Evolutionary conservation across 2,329 filamentous ascomycete species (phyloP).

Genomic region (Aspergillus sp.): DNA sequence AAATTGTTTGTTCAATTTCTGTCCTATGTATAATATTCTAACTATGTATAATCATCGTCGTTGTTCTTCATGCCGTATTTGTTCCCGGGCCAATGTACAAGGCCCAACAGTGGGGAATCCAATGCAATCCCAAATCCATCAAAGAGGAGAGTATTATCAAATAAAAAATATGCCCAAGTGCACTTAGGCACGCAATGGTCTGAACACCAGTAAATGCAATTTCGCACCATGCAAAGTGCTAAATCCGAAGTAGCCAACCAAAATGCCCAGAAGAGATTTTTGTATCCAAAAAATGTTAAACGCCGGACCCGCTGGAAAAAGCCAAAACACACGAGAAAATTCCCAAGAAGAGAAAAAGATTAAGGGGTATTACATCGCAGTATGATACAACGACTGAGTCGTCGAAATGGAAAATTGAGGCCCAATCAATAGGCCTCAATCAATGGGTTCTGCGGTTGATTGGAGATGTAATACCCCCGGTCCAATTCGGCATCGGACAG

Average conservation of each 20-base stretch:
- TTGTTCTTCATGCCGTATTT: neutral
- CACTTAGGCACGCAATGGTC: slow-evolving; percentile 10
- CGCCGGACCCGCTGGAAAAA: slow-evolving; percentile 13
- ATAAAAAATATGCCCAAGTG: slow-evolving; percentile 14
- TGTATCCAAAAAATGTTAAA: slow-evolving; percentile 5
- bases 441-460: slow-evolving; percentile 43
- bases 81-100: neutral
- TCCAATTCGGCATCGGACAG: slow-evolving; percentile 44
- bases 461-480: slow-evolving; percentile 49
- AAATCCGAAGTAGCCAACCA: slow-evolving; percentile 5
- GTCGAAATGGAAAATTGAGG: slow-evolving; percentile 9
- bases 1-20: neutral
- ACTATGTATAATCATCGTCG: slow-evolving; percentile 7
- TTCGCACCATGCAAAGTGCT: slow-evolving; percentile 3
- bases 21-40: slow-evolving; percentile 1
- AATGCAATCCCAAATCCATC: slow-evolving; percentile 2
- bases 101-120: slow-evolving; percentile 11
- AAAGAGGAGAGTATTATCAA: slow-evolving; percentile 9
- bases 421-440: slow-evolving; percentile 50
- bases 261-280: slow-evolving; percentile 1
- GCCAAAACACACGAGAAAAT: slow-evolving; percentile 7
- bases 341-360: slow-evolving; percentile 15
- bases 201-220: slow-evolving; percentile 12
- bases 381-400: slow-evolving; percentile 9
- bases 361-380: slow-evolving; percentile 2